Evolutionary conservation across 257 asterid genomes (phyloP), one percentile per base, ranked within the genome.

Genomic region (Nicotiana obtusifolia): DNA sequence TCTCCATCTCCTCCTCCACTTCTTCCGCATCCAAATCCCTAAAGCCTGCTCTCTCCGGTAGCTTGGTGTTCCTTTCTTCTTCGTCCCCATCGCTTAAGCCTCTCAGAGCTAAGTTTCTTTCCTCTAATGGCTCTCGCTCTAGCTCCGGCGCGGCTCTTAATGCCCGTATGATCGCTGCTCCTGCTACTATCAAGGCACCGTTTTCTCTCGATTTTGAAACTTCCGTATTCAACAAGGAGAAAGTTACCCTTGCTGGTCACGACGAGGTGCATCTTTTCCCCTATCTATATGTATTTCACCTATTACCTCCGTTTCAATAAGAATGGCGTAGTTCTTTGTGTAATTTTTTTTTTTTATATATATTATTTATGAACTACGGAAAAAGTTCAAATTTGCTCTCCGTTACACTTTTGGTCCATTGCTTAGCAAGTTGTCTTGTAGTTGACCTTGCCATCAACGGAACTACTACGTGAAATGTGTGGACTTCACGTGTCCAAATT

Each of bases 141-240:
- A 31, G 64, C 8, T 47, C 89, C 73, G 92, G 92, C 69, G 88
- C 94, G 4, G 86, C 95, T 57, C 20, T 88, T 14, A 87, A 85
- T 5, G 94, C 93, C 73, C 88, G 89, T 19, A 90, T 90, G 97
- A 96, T 95, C 22, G 88, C 99, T 1, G 85, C 83, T 1, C 86
- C 94, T 30, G 8, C 84, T 26, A 19, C 93, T 33, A 80, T 91
- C 10, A 88, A 85, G 81, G 83, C 90, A 19, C 91, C 80, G 4
- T 80, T 79, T 75, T 83, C 91, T 7, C 92, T 91, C 16, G 97
- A 95, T 88, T 95, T 95, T 83, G 93, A 93, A 28, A 90, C 98
- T 4, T 86, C 93, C 31, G 92, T 95, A 4, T 95, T 95, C 88
- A 86, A 90, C 2, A 95, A 95, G 41, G 98, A 95, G 91, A 92